Base-by-base conservation (phyloP, 768 basidiomycete species). In the Termitomyces sp. region DNA sequence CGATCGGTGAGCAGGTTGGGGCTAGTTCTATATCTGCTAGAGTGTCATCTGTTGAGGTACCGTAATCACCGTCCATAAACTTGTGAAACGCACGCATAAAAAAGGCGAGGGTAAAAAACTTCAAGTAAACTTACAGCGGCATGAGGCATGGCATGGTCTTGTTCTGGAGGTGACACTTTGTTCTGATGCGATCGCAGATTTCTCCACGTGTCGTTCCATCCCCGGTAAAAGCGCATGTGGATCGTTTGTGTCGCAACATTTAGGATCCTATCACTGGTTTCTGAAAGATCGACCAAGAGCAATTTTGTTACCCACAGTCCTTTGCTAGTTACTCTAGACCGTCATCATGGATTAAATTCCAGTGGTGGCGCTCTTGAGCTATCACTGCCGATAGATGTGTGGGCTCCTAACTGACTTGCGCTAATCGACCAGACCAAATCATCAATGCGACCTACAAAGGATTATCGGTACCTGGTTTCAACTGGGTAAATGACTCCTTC, bases 101-200 rank as follows among this genome's bases (percentile, higher is more conserved):
- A 24, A 38, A 52, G 42, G 57, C 20, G 46, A 38, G 42, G 33
- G 24, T 54, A n/a, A 33, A 55, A 55, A 32, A 32, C 36, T 42
- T 57, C 45, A 45, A 42, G 40, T 57, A 60, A 55, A 33, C 57
- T 61, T 59, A 51, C 48, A 24, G 22, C 59, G 42, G 60, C 63
- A 58, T 55, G 44, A 49, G 60, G 63, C 63, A 54, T 58, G 60
- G 58, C 63, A 59, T 58, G 63, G 28, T 38, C 35, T 35, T 38
- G n/a, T 44, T 55, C 39, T 61, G 48, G 42, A 56, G 39, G 45
- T 60, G 55, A 32, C n/a, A n/a, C 35, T 42, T n/a, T n/a, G 50
- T 48, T 6, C 18, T 60, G 59, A 60, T 60, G 63, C 20, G 40
- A 60, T 63, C 40, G 22, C 16, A 60, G 32, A 44, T 57, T 35